phyloP scores from a whole-genome alignment of 345 rosid genomes.

The Eucalyptus sp. region DNA sequence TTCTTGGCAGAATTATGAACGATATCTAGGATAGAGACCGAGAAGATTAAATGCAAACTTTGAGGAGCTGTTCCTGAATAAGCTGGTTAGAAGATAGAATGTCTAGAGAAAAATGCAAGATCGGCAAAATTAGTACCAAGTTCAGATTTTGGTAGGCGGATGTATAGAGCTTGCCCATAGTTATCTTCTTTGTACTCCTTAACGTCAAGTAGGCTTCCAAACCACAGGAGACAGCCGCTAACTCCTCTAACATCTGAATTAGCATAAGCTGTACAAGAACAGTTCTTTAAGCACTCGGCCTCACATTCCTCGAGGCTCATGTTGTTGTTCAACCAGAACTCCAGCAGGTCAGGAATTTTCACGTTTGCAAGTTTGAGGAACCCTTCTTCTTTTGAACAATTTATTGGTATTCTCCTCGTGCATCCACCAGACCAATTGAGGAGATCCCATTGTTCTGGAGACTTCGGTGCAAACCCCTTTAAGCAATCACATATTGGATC shows the following conservation, averaged over 20 bases:
- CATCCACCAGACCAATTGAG: conserved; percentile 10
- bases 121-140: neutral
- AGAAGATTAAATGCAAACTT: neutral
- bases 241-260: conserved; percentile 5
- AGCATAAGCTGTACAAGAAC: conserved; percentile 24
- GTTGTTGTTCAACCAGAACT: conserved; percentile 12
- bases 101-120: neutral
- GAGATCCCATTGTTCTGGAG: conserved; percentile 4
- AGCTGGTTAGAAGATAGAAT: neutral
- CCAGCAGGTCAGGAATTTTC: conserved; percentile 1
- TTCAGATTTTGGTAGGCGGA: neutral
- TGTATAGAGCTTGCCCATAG: neutral
- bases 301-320: conserved; percentile 1
- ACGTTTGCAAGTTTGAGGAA: neutral
- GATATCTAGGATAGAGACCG: neutral
- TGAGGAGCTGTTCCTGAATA: too few relatives aligned
- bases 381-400: neutral
- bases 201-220: neutral
- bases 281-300: neutral
- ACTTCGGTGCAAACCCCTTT: conserved; percentile 12
- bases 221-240: conserved; percentile 17
- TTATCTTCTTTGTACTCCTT: neutral
- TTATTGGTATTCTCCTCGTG: neutral
- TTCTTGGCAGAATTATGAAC: neutral
- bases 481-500: conserved; percentile 2